These are phyloP conservation scores for Populus simonii DNA, from an alignment of 345 rosid genomes.

Conservation along the genomic window DNA sequence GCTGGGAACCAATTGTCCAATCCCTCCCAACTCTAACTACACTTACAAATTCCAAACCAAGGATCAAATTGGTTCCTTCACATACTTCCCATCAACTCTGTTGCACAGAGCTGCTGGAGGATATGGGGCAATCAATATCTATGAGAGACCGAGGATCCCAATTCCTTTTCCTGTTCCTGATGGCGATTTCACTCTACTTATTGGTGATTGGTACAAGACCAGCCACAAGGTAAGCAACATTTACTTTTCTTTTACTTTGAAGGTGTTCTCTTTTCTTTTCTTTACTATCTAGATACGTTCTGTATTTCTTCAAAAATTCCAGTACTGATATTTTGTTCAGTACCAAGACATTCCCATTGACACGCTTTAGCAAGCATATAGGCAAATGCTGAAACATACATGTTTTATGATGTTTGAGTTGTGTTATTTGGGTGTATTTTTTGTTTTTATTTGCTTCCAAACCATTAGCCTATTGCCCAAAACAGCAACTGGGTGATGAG, in stretches of 20 bases:
- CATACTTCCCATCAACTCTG: slow-evolving; percentile 48
- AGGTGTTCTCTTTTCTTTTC: too few species aligned
- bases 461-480: neutral
- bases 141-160: slow-evolving; percentile 52
- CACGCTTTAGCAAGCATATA: too few species aligned
- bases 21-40: slow-evolving; percentile 38
- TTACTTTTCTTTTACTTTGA: neutral
- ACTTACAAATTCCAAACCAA: slow-evolving; percentile 42
- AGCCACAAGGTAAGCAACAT: slow-evolving; percentile 31
- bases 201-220: slow-evolving; percentile 59
- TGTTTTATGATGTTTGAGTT: neutral
- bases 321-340: too few species aligned
- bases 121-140: slow-evolving; percentile 52
- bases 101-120: slow-evolving; percentile 47
- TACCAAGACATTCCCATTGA: too few species aligned
- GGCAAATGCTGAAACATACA: too few species aligned
- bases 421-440: too few species aligned
- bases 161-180: slow-evolving; percentile 50
- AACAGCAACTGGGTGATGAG: neutral
- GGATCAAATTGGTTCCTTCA: slow-evolving; percentile 43
- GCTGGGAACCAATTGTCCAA: slow-evolving; percentile 44
- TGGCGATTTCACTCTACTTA: slow-evolving; percentile 63
- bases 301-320: too few species aligned
- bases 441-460: neutral
- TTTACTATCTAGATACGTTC: too few species aligned